Evolutionary conservation across 2,329 filamentous ascomycete genomes (phyloP), one percentile per base, ranked within the genome.

Genomic region (Bipolaris cookei): DNA sequence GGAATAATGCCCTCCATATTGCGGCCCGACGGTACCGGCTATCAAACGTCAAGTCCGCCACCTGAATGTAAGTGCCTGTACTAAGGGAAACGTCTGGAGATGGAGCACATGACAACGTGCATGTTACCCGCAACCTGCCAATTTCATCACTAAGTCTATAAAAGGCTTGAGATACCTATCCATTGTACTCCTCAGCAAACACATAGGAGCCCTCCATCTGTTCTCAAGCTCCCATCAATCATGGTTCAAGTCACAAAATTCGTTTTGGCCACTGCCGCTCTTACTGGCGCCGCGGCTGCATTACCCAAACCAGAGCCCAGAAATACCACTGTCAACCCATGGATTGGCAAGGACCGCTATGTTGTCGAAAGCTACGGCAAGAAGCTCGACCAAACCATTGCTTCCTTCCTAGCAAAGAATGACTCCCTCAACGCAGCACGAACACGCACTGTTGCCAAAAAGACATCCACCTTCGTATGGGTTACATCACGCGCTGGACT

Each of bases 391-490:
- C 61, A 68, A 45, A 70, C 68, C 10, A 68, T 70, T 28, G 53
- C 62, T 14, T 56, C 68, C 8, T 70, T 70, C 43, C 39, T 48
- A 3, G 61, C 66, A 2, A 56, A 67, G 49, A 66, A 66, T 23
- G 68, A 70, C 32, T 62, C 64, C 2, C 61, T 70, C 41, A 69
- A 68, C 28, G 68, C 68, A 20, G 68, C 66, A 21, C 67, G 65
- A 21, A 67, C 66, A 18, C 68, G 68, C 45, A 69, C 68, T 10
- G 66, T 70, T n/a, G 59, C 62, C 21, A 47, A 70, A 34, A 69
- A 66, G 34, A 56, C 67, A 30, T 70, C 68, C 14, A 70, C 68
- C 18, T 70, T 70, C 55, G 65, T 66, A 8, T 70, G 68, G 68
- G 52, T 70, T 25, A 69, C 66, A 4, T 62, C 65, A 11, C 65